Evolutionary conservation across 2,329 filamentous ascomycete species (phyloP).

Genomic region (Stenocarpella maydis): DNA sequence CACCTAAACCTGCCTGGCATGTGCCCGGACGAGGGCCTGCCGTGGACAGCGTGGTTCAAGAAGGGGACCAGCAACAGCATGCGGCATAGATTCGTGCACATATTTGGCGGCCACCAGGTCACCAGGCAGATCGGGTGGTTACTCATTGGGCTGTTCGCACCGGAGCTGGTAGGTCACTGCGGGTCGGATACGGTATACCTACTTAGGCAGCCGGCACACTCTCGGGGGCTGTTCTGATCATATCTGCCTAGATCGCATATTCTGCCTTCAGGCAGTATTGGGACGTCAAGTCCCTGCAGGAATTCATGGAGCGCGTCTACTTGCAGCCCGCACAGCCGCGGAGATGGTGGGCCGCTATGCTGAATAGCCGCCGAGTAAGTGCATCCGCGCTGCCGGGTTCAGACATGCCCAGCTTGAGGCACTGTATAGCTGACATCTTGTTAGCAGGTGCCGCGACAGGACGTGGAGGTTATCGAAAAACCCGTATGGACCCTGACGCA

Average conservation of each 20-base stretch:
- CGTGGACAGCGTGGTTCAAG: constrained; percentile 27
- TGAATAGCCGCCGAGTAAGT: constrained; percentile 10
- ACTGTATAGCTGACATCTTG: background rate
- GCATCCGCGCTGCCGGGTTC: no score
- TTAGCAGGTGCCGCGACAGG: background rate
- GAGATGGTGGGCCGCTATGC: constrained; percentile 22
- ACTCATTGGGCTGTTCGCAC: constrained; percentile 25
- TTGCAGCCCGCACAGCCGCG: constrained; percentile 1
- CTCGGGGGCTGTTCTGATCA: no score
- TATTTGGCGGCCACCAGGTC: constrained; percentile 28
- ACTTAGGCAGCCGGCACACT: no score
- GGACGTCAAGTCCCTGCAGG: constrained; percentile 24
- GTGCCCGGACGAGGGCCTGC: constrained; percentile 26
- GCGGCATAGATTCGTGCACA: constrained; percentile 25
- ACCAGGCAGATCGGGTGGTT: constrained; percentile 30
- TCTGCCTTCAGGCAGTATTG: constrained; percentile 31
- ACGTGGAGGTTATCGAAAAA: constrained; percentile 18
- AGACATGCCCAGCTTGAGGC: no score
- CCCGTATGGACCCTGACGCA: constrained; percentile 24
- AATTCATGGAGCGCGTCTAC: constrained; percentile 27
- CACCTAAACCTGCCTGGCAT: constrained; percentile 27
- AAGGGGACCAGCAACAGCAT: constrained; percentile 15
- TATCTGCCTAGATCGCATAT: constrained; percentile 17
- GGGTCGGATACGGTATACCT: no score
- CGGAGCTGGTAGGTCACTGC: constrained; percentile 25